phyloP scores from a whole-genome alignment of 2,329 filamentous ascomycete species.

The Emericellopsis atlantica region DNA sequence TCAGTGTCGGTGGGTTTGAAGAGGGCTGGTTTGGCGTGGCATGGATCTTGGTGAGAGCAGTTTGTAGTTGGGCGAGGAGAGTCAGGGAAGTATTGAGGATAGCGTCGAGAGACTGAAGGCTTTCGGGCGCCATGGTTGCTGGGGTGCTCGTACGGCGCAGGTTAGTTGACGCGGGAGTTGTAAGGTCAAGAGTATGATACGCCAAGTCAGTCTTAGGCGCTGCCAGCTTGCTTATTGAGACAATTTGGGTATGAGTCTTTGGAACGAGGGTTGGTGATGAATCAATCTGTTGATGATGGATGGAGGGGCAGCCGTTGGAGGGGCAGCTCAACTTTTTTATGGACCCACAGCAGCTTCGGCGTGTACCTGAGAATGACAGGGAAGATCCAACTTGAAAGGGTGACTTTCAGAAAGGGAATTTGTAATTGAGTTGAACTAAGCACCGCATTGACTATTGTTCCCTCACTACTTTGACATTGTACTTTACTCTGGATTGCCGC shows the following conservation, averaged over 20 bases:
- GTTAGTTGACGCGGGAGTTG: neutral
- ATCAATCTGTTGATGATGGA: neutral
- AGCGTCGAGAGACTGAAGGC: conserved; percentile 17
- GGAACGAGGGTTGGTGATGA: neutral
- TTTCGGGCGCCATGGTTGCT: neutral
- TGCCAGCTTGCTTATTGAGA: no score
- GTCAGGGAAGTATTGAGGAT: conserved; percentile 22
- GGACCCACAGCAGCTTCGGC: no score
- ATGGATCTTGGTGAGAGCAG: conserved; percentile 25
- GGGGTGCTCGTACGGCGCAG: neutral
- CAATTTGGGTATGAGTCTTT: neutral
- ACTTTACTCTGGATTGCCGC: no score
- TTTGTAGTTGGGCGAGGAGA: conserved; percentile 29
- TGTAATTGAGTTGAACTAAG: no score
- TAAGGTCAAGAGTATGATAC: neutral
- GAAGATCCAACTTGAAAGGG: no score
- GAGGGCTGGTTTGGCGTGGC: conserved; percentile 6
- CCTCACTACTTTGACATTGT: no score
- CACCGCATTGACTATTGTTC: no score
- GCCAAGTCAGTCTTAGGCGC: neutral
- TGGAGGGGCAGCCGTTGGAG: neutral
- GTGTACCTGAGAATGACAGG: no score
- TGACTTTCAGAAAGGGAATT: no score
- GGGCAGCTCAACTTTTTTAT: neutral
- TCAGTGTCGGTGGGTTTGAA: conserved; percentile 6